Conservation (phyloP, 768 basidiomycete genomes). For the Exidia glandulosa region DNA sequence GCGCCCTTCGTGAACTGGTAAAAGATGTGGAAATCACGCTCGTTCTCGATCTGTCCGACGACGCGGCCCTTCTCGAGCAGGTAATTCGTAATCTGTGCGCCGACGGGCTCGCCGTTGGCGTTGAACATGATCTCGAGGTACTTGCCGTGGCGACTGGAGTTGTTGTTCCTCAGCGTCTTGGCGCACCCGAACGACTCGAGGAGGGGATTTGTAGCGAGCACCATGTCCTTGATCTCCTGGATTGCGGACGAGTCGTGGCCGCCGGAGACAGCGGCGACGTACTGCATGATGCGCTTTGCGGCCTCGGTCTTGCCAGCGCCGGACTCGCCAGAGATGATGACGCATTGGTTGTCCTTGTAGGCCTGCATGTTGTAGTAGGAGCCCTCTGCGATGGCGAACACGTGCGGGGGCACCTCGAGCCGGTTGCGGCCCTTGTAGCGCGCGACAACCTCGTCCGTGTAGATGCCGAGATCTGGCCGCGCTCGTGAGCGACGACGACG, state of each 20-base stretch:
- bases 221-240: conserved; percentile 99
- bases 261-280: conserved; percentile 94
- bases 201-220: conserved; percentile 93
- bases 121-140: conserved; percentile 99
- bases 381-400: conserved; percentile 92
- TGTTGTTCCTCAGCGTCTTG: conserved; percentile 98
- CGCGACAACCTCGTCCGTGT: conserved; percentile 78
- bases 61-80: conserved; percentile 94
- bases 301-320: conserved; percentile 99
- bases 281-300: conserved; percentile 97
- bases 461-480: conserved; percentile 99
- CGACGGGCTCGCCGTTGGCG: conserved; percentile 80
- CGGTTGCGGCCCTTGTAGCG: conserved; percentile 94
- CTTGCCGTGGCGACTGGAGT: conserved; percentile 98
- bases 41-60: conserved; percentile 91
- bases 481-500: too few species aligned
- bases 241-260: conserved; percentile 63
- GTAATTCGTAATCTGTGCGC: conserved; percentile 98
- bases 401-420: conserved; percentile 95
- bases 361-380: conserved; percentile 99
- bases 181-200: conserved; percentile 98
- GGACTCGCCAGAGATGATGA: conserved; percentile 98
- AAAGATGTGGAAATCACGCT: conserved; percentile 98
- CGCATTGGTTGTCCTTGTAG: conserved; percentile 98
- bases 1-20: conserved; percentile 99